Evolutionary conservation across 2,329 filamentous ascomycete species (phyloP).

Genomic region (Ceratocystis variospora): DNA sequence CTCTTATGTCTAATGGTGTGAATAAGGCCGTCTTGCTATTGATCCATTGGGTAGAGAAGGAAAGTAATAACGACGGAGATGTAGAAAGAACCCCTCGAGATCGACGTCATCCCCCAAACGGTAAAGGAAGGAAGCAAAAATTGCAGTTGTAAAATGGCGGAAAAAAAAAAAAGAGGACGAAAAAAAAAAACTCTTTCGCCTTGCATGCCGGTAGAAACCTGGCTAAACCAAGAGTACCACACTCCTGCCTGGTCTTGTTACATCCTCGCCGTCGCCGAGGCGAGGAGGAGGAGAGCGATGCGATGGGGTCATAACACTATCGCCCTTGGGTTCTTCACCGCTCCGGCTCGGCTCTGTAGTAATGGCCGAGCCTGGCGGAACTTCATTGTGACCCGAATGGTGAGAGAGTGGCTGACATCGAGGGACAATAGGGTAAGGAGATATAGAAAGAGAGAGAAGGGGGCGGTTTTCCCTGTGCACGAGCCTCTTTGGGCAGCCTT

Average conservation of each 20-base stretch:
- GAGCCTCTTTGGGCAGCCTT: no score
- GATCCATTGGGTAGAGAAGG: not conserved
- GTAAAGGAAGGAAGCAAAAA: not conserved
- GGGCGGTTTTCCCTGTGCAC: no score
- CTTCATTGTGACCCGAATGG: no score
- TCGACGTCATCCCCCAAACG: not conserved
- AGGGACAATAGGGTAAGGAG: no score
- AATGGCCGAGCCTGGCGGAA: no score
- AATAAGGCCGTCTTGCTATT: not conserved
- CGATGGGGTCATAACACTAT: no score
- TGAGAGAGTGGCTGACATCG: no score
- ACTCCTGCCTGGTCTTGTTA: not conserved
- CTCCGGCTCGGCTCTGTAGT: no score
- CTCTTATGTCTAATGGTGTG: not conserved
- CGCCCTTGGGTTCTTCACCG: no score
- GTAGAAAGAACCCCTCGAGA: not conserved
- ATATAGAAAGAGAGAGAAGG: no score
- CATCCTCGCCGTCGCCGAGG: no score
- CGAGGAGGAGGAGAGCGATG: no score
- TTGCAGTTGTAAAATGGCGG: not conserved
- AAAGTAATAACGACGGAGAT: not conserved
- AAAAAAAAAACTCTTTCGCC: not conserved
- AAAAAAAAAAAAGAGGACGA: not conserved
- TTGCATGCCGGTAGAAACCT: not conserved
- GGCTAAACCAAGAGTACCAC: not conserved